Conservation (phyloP, 139 green algal species). For the Picochlorum sp. region DNA sequence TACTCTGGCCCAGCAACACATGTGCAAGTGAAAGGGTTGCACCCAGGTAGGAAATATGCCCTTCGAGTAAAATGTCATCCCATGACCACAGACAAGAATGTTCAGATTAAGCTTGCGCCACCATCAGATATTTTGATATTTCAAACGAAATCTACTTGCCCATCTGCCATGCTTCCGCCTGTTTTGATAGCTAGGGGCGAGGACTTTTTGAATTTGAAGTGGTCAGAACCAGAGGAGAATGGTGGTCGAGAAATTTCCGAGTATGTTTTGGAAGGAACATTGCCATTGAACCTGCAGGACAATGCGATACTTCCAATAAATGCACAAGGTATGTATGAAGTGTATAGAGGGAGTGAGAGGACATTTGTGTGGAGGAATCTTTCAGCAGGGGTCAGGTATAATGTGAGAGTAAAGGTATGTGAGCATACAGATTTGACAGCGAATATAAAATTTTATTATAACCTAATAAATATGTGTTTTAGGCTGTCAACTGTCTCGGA, state of each 20-base stretch:
- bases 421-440: constrained; percentile 17
- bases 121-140: constrained; percentile 31
- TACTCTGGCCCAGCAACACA: constrained; percentile 24
- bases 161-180: constrained; percentile 30
- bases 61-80: constrained; percentile 25
- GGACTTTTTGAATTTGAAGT: constrained; percentile 53
- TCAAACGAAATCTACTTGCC: constrained; percentile 34
- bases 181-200: constrained; percentile 29
- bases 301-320: background rate
- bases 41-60: constrained; percentile 42
- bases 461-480: background rate
- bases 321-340: constrained; percentile 34
- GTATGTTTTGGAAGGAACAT: constrained; percentile 31
- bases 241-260: constrained; percentile 36
- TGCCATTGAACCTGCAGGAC: background rate
- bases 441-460: background rate
- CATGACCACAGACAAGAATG: constrained; percentile 7
- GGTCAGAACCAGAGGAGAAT: constrained; percentile 49
- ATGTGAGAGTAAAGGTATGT: constrained; percentile 29
- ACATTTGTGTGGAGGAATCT: constrained; percentile 38
- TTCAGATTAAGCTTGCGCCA: constrained; percentile 18
- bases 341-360: constrained; percentile 46
- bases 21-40: constrained; percentile 41
- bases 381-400: constrained; percentile 37
- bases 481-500: constrained; percentile 38